phyloP scores from a whole-genome alignment of 2,329 filamentous ascomycete genomes.

The Pseudogymnoascus sp. region DNA sequence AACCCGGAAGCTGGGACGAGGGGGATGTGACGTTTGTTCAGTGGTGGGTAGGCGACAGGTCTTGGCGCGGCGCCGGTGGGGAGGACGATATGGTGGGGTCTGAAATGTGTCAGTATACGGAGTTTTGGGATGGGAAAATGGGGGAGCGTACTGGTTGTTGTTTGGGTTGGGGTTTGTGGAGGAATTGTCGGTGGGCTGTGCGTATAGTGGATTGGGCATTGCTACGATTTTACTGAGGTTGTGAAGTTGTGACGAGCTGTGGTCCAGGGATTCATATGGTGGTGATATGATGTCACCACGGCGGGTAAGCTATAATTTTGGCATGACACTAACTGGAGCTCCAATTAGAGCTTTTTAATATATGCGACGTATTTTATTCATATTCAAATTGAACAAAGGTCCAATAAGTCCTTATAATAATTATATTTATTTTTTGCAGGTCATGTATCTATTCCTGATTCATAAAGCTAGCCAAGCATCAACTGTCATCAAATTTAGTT shows the following conservation, averaged over 20 bases:
- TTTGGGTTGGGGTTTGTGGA: background rate
- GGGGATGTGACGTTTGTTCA: slow-evolving; percentile 9
- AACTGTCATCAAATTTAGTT: background rate
- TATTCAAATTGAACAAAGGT: background rate
- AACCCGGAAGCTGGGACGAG: slow-evolving; percentile 5
- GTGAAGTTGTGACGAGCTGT: background rate
- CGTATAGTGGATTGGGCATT: slow-evolving; percentile 6
- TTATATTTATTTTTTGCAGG: background rate
- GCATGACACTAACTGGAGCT: background rate
- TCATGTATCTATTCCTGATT: background rate
- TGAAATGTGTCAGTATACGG: background rate
- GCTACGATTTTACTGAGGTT: background rate
- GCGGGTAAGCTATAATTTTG: slow-evolving; percentile 1
- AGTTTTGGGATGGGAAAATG: background rate
- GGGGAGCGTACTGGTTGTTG: background rate
- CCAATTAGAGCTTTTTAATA: background rate
- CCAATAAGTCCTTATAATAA: background rate
- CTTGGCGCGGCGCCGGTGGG: background rate
- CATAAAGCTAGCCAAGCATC: background rate
- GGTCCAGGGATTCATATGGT: background rate
- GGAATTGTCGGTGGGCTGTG: background rate
- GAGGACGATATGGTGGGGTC: background rate
- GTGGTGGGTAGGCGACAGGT: background rate
- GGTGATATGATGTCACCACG: slow-evolving; percentile 2
- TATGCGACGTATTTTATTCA: too few species aligned